Base-by-base conservation (phyloP, 257 asterid genomes). In the Agastache rugosa region DNA sequence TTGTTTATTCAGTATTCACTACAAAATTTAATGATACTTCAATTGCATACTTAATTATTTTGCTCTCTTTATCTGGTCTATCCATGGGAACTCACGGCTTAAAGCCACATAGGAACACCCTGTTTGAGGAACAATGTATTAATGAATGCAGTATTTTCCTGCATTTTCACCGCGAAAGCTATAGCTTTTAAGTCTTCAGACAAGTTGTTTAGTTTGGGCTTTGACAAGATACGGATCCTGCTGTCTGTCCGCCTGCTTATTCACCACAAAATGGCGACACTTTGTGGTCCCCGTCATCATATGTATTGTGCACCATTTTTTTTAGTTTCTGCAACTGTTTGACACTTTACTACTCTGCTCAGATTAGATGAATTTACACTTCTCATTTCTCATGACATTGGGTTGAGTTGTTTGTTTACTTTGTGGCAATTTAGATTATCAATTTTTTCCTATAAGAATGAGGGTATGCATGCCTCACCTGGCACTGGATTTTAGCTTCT, bases 381-480 rank as follows among this genome's bases (percentile, higher is more conserved):
- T 51, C 4, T 11, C 25, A 17, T 17, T n/a, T 51, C 58, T 51
- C 25, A 51, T 17, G 58, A n/a, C 58, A 51, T 51, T 2, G 6
- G 11, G 22, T 50, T 5, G 25, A 51, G 58, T 51, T 51, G 8
- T 51, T n/a, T 51, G 58, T 16, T 50, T 51, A 17, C 58, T n/a
- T 17, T 51, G 25, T 51, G 50, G 69, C 70, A 61, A 31, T 66
- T 15, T 65, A 19, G 53, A 22, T 7, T 58, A 65, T 35, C 71
- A 70, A 23, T 48, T 34, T 27, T 74, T 17, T 12, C 8, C 1
- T 8, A 22, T 29, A 69, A 41, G 17, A 45, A 67, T 62, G 47
- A 19, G 72, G 47, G 34, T 53, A 25, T 22, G 58, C 53, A 25
- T 63, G 69, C 31, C 48, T 51, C 71, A 69, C 48, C 29, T 76